Percentiles rank a stretch among this genome's conserved stretches.
phyloP scores from a whole-genome alignment of 768 basidiomycete genomes.

The Termitomyces sp. region DNA sequence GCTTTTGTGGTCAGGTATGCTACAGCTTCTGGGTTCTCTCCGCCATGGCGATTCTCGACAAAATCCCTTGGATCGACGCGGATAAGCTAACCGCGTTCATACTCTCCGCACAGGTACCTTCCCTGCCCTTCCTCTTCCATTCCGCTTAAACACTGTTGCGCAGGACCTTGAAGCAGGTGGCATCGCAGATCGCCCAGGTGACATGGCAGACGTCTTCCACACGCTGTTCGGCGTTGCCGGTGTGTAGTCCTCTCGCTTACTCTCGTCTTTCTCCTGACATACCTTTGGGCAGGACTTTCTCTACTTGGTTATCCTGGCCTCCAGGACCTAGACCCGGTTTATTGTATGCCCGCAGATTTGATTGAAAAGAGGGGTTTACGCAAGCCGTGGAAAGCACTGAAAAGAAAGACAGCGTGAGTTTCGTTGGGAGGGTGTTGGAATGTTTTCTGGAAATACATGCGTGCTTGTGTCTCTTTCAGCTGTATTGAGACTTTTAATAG shows the following conservation, averaged over 20 bases:
- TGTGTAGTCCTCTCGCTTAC: slow-evolving; percentile 13
- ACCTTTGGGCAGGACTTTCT: slow-evolving; percentile 58
- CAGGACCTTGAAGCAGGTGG: slow-evolving; percentile 90
- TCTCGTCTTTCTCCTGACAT: not conserved
- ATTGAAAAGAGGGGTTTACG: slow-evolving; percentile 67
- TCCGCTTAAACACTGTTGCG: not conserved
- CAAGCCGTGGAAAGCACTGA: slow-evolving; percentile 60
- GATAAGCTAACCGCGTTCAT: slow-evolving; percentile 79
- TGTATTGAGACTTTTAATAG: not conserved
- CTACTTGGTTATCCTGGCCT: slow-evolving; percentile 84
- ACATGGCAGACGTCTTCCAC: slow-evolving; percentile 97
- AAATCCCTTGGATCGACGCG: slow-evolving; percentile 82
- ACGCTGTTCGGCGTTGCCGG: slow-evolving; percentile 91
- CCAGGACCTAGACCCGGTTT: slow-evolving; percentile 86
- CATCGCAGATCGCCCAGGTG: slow-evolving; percentile 89
- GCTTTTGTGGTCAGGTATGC: slow-evolving; percentile 61
- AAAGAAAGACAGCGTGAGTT: slow-evolving; percentile 21
- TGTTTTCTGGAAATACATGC: not conserved
- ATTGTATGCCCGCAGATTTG: slow-evolving; percentile 86
- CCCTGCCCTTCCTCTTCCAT: not conserved
- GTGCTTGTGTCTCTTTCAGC: not conserved
- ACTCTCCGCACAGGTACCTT: slow-evolving; percentile 71
- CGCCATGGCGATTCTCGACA: slow-evolving; percentile 76
- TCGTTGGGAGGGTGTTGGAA: not conserved
- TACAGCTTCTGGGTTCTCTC: slow-evolving; percentile 98